Percentiles rank a stretch among this genome's conserved stretches.
phyloP scores from a whole-genome alignment of 1,284 basidiomycete genomes.

The Dichomitus squalens region DNA sequence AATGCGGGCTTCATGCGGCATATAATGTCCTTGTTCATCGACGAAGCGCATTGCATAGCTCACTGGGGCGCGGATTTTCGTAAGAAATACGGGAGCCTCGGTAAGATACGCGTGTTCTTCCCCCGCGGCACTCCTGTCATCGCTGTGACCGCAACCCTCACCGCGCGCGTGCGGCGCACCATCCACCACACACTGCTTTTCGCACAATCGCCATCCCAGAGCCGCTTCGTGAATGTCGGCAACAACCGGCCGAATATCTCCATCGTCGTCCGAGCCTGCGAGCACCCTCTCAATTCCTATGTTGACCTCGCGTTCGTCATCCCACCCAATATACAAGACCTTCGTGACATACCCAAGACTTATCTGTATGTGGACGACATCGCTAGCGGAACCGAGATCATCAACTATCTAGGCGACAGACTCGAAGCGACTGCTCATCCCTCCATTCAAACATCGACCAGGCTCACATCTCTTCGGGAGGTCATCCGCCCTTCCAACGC shows the following conservation, averaged over 20 bases:
- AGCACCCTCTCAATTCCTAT: conserved; percentile 39
- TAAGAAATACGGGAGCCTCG: conserved; percentile 41
- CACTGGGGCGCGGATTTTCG: conserved; percentile 44
- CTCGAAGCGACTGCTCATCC: not conserved
- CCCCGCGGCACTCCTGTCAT: conserved; percentile 36
- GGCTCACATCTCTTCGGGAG: too few species aligned
- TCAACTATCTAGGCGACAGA: conserved; percentile 17
- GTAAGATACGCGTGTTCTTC: conserved; percentile 38
- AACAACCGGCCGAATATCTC: conserved; percentile 44
- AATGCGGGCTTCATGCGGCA: conserved; percentile 31
- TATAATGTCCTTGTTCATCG: conserved; percentile 40
- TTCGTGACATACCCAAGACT: conserved; percentile 23
- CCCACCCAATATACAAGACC: conserved; percentile 2
- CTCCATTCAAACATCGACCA: not conserved
- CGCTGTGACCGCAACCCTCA: conserved; percentile 43
- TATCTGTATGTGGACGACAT: conserved; percentile 29
- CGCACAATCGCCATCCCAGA: not conserved
- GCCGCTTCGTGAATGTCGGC: conserved; percentile 28
- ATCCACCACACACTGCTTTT: conserved; percentile 38
- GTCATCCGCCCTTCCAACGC: conserved; percentile 27
- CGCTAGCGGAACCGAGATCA: conserved; percentile 18
- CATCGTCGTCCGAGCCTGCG: conserved; percentile 38
- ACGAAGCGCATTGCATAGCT: conserved; percentile 43
- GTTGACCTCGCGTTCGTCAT: conserved; percentile 42
- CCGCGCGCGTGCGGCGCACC: conserved; percentile 33